Percentiles rank a stretch among this genome's conserved stretches.
Conservation (phyloP, 139 green algal genomes). For the Astrephomene gubernaculifera region DNA sequence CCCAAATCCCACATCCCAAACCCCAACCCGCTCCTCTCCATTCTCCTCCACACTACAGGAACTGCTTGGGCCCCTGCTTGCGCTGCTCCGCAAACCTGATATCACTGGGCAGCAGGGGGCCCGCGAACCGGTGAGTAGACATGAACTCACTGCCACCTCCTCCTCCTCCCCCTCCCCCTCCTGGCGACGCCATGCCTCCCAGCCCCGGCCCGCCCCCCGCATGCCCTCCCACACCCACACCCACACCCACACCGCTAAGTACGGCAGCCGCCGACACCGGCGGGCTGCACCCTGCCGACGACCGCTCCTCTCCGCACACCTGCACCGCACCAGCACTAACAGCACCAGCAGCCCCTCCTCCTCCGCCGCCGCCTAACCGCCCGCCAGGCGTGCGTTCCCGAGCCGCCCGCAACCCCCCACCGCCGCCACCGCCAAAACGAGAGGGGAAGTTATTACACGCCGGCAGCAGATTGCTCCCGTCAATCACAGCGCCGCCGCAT, state of each 20-base stretch:
- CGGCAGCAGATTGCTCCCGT: slow-evolving; percentile 18
- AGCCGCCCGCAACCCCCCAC: neutral
- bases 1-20: too few species aligned
- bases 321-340: neutral
- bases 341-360: too few species aligned
- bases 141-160: slow-evolving; percentile 1
- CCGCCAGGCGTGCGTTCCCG: slow-evolving; percentile 1
- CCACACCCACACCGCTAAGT: too few species aligned
- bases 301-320: neutral
- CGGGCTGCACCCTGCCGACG: neutral
- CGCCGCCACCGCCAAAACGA: slow-evolving; percentile 14
- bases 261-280: neutral
- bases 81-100: slow-evolving; percentile 46
- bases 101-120: slow-evolving; percentile 20
- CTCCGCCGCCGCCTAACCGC: too few species aligned
- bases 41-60: neutral
- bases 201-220: too few species aligned
- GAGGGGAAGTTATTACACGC: slow-evolving; percentile 34
- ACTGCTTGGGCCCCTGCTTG: slow-evolving; percentile 36
- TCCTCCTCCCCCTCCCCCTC: neutral
- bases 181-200: neutral
- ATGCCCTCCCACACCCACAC: too few species aligned
- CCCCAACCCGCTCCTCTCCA: neutral
- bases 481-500: too few species aligned
- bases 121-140: slow-evolving; percentile 27